These are phyloP conservation scores for Neofusicoccum umdonicola DNA, from an alignment of 2,329 filamentous ascomycete species.

Conservation along the genomic window DNA sequence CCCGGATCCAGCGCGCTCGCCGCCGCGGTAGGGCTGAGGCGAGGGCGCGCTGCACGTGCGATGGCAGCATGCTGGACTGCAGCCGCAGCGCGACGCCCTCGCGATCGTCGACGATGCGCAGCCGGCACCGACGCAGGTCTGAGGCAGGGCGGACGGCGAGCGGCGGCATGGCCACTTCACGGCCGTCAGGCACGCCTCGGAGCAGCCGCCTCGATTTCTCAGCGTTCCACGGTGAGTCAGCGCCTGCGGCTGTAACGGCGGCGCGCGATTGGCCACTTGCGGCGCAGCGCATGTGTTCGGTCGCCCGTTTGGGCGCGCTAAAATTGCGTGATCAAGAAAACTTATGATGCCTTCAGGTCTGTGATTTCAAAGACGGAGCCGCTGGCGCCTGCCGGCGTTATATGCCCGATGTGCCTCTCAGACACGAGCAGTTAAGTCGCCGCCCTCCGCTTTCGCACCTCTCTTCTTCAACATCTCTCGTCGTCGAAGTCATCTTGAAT, in stretches of 20 bases:
- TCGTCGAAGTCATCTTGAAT: not conserved
- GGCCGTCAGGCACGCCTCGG: not conserved
- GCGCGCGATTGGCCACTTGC: not conserved
- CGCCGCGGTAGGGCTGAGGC: constrained; percentile 6
- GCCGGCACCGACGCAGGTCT: not conserved
- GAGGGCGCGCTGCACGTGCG: not conserved
- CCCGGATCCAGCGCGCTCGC: not conserved
- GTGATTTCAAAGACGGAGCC: constrained; percentile 21
- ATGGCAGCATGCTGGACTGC: not conserved
- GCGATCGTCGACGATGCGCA: not conserved
- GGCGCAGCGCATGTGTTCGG: not conserved
- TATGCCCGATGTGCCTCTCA: constrained; percentile 15
- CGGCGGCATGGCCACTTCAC: not conserved
- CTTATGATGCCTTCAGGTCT: constrained; percentile 20
- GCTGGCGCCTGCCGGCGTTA: constrained; percentile 14
- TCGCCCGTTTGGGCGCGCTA: constrained; percentile 2
- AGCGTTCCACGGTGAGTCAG: not conserved
- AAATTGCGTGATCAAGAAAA: constrained; percentile 22
- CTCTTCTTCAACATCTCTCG: constrained; percentile 5
- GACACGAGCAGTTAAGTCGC: not conserved
- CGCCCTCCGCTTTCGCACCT: constrained; percentile 8
- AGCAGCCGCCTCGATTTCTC: constrained; percentile 9
- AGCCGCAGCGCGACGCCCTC: not conserved
- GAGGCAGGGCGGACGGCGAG: not conserved
- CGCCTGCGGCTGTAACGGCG: not conserved